Percentiles rank a stretch among this genome's conserved stretches.
Evolutionary conservation across 371 early-diverging fungal genomes (phyloP).

Genomic region (Actinomortierella wolfii): DNA sequence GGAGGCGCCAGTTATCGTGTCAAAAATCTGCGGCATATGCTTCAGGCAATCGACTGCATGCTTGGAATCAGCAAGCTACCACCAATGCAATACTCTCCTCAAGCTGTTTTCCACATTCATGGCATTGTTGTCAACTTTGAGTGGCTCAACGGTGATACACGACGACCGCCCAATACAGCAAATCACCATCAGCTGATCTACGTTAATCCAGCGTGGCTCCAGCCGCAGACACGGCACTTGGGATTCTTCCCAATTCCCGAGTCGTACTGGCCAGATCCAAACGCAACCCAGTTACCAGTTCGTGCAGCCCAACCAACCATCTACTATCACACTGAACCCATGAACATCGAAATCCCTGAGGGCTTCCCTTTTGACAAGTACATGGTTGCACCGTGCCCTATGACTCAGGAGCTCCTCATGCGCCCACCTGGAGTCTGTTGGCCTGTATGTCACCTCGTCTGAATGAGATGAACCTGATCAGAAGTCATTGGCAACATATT

Average conservation of each 20-base stretch:
- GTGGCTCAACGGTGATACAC: constrained; percentile 49
- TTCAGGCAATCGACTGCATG: constrained; percentile 61
- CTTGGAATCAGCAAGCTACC: constrained; percentile 51
- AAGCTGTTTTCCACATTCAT: constrained; percentile 46
- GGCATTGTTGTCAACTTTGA: constrained; percentile 68
- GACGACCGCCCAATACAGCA: constrained; percentile 21
- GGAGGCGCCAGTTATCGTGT: constrained; percentile 58
- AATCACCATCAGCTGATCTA: constrained; percentile 36
- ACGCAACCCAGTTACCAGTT: constrained; percentile 42
- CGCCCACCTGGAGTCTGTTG: constrained; percentile 47
- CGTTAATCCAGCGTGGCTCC: constrained; percentile 39
- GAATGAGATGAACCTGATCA: neutral
- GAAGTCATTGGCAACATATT: too few species aligned
- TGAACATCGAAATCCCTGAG: constrained; percentile 57
- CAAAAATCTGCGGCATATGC: constrained; percentile 47
- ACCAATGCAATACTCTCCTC: constrained; percentile 49
- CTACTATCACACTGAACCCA: constrained; percentile 52
- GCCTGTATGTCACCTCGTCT: constrained; percentile 20
- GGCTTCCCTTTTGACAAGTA: constrained; percentile 75
- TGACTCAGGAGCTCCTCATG: constrained; percentile 55
- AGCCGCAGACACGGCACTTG: constrained; percentile 27
- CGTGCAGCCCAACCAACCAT: constrained; percentile 66
- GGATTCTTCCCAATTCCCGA: constrained; percentile 78
- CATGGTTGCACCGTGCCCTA: constrained; percentile 56
- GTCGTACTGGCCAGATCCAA: constrained; percentile 63